Evolutionary conservation across 352 stramenopile genomes (phyloP).

Genomic region (Globisporangium carolinianum): DNA sequence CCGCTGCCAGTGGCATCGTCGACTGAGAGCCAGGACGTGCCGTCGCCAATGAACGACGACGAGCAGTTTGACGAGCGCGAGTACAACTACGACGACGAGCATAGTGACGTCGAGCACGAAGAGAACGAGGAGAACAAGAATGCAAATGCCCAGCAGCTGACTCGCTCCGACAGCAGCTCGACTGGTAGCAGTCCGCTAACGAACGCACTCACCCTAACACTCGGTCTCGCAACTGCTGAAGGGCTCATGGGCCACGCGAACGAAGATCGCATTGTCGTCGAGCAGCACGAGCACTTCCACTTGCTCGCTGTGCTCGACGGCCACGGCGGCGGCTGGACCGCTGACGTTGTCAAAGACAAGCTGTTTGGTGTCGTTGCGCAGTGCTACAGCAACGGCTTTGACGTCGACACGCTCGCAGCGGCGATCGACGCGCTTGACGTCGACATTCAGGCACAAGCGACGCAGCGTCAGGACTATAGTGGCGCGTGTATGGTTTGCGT

Average conservation of each 20-base stretch:
- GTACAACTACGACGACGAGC: slow-evolving; percentile 2
- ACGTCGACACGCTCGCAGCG: slow-evolving; percentile 20
- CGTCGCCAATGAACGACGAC: not conserved
- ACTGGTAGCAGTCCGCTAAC: slow-evolving; percentile 9
- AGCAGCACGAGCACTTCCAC: slow-evolving; percentile 45
- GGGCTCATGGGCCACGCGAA: slow-evolving; percentile 53
- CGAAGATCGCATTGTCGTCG: slow-evolving; percentile 57
- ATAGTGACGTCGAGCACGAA: not conserved
- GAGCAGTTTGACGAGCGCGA: slow-evolving; percentile 12
- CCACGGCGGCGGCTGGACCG: slow-evolving; percentile 52
- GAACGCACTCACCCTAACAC: slow-evolving; percentile 31
- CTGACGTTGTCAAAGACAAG: slow-evolving; percentile 45
- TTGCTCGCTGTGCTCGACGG: slow-evolving; percentile 70
- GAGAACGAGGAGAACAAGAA: slow-evolving; percentile 12
- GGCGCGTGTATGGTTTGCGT: slow-evolving; percentile 61
- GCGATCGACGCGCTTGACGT: slow-evolving; percentile 44
- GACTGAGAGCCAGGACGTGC: not conserved
- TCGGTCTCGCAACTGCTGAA: slow-evolving; percentile 37
- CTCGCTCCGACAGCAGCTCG: not conserved
- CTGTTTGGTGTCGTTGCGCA: slow-evolving; percentile 39
- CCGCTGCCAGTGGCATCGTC: not conserved
- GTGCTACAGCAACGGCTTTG: slow-evolving; percentile 32
- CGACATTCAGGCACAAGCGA: slow-evolving; percentile 32
- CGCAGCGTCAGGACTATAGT: slow-evolving; percentile 37
- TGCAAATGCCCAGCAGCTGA: not conserved